Conservation (phyloP, 2,329 filamentous ascomycete species). For the Intubia oerlemansii region DNA sequence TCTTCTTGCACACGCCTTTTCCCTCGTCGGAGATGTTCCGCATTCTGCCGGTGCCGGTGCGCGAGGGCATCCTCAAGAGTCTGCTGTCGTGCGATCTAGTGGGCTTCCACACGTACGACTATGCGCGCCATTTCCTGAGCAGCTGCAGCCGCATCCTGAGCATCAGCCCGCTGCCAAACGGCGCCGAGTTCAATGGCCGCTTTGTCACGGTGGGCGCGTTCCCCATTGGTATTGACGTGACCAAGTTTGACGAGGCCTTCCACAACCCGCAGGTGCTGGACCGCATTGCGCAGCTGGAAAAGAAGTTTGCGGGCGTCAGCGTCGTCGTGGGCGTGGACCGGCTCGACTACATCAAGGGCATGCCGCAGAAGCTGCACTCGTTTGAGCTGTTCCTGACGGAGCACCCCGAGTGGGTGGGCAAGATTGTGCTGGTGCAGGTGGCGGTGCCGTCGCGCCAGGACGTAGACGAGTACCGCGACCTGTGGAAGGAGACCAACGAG, state of each 20-base stretch:
- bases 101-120: conserved; percentile 97
- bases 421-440: conserved; percentile 89
- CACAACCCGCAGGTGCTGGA: conserved; percentile 72
- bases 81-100: conserved; percentile 87
- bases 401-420: conserved; percentile 94
- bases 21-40: conserved; percentile 94
- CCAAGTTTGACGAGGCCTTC: conserved; percentile 82
- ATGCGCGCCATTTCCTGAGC: conserved; percentile 92
- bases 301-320: conserved; percentile 90
- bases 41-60: conserved; percentile 82
- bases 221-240: conserved; percentile 92
- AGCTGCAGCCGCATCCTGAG: conserved; percentile 82
- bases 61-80: conserved; percentile 70
- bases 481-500: conserved; percentile 89
- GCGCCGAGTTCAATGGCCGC: conserved; percentile 75
- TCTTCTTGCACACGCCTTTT: conserved; percentile 95
- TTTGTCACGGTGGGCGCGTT: conserved; percentile 87
- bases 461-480: conserved; percentile 93
- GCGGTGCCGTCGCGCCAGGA: conserved; percentile 88
- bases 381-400: conserved; percentile 93
- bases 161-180: conserved; percentile 71
- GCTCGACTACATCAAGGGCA: conserved; percentile 96
- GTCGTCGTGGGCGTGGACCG: conserved; percentile 93
- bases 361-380: conserved; percentile 91
- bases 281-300: conserved; percentile 63